Conservation (phyloP, 75 land plant species). For the Isoetes taiwanensis region DNA sequence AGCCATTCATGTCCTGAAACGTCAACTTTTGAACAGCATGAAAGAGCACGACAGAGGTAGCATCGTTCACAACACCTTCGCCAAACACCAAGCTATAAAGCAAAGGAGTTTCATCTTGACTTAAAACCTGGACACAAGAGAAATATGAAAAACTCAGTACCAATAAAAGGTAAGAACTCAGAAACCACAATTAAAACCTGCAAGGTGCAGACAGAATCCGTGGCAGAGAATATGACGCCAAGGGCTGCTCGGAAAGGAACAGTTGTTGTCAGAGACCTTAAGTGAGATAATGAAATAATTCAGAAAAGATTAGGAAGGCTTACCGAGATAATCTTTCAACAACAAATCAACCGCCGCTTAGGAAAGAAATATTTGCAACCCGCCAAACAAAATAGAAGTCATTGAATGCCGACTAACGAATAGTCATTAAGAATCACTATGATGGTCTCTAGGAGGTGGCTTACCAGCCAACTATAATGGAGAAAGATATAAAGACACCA, state of each 20-base stretch:
- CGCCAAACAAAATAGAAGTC: not conserved
- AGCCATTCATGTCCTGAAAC: constrained; percentile 20
- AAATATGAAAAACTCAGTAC: not conserved
- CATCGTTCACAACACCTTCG: constrained; percentile 85
- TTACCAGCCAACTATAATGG: constrained; percentile 3
- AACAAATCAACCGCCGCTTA: constrained; percentile 29
- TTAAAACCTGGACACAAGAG: constrained; percentile 34
- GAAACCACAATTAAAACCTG: constrained; percentile 28
- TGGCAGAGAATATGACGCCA: constrained; percentile 65
- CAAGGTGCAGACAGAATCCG: constrained; percentile 62
- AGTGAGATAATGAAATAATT: not conserved
- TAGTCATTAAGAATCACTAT: not conserved
- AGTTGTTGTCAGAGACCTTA: not conserved
- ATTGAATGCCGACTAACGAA: not conserved
- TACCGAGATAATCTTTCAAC: constrained; percentile 48
- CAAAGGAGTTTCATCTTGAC: constrained; percentile 68
- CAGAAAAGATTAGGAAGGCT: not conserved
- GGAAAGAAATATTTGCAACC: constrained; percentile 65
- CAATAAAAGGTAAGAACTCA: not conserved
- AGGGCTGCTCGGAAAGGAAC: constrained; percentile 26
- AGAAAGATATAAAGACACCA: constrained; percentile 8
- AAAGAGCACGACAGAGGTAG: constrained; percentile 72
- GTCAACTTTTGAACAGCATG: constrained; percentile 62
- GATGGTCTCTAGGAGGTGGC: not conserved
- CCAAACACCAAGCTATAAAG: constrained; percentile 78